Evolutionary conservation across 2,329 filamentous ascomycete genomes (phyloP).

Genomic region (Penicillium sp.): DNA sequence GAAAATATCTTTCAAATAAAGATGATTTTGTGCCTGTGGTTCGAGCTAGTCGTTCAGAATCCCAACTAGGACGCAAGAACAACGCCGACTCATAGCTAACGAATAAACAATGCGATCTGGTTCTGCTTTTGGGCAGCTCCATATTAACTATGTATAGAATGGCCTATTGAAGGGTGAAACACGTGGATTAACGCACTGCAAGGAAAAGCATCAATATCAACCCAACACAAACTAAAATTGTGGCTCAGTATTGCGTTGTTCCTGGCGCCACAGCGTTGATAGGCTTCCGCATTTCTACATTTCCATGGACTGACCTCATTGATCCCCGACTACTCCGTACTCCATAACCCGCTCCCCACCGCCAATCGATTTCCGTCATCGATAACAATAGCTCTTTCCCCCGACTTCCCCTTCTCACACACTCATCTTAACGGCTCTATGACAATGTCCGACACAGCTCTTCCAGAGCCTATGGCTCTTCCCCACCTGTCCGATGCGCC

Average conservation of each 20-base stretch:
- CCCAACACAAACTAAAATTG: background rate
- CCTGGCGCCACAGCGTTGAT: constrained; percentile 1
- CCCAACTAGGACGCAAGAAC: too few species aligned
- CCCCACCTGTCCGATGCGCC: constrained; percentile 27
- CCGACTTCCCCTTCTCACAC: constrained; percentile 4
- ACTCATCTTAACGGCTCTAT: background rate
- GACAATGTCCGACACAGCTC: constrained; percentile 30
- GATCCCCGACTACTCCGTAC: constrained; percentile 6
- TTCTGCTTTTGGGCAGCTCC: too few species aligned
- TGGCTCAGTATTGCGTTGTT: constrained; percentile 4
- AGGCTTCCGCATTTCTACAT: constrained; percentile 10
- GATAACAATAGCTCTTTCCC: constrained; percentile 16
- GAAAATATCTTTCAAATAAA: too few species aligned
- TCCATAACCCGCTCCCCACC: constrained; percentile 11
- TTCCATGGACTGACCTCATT: constrained; percentile 16
- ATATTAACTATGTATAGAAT: too few species aligned
- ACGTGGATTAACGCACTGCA: too few species aligned
- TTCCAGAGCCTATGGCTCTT: constrained; percentile 24
- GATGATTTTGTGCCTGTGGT: too few species aligned
- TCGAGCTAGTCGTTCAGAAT: too few species aligned
- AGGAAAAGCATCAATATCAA: background rate
- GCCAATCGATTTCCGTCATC: constrained; percentile 16
- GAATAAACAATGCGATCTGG: too few species aligned
- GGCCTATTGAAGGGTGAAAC: too few species aligned
- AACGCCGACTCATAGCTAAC: too few species aligned